Conservation (phyloP, 2,329 filamentous ascomycete genomes). For the Colletotrichum neosansevieriae region DNA sequence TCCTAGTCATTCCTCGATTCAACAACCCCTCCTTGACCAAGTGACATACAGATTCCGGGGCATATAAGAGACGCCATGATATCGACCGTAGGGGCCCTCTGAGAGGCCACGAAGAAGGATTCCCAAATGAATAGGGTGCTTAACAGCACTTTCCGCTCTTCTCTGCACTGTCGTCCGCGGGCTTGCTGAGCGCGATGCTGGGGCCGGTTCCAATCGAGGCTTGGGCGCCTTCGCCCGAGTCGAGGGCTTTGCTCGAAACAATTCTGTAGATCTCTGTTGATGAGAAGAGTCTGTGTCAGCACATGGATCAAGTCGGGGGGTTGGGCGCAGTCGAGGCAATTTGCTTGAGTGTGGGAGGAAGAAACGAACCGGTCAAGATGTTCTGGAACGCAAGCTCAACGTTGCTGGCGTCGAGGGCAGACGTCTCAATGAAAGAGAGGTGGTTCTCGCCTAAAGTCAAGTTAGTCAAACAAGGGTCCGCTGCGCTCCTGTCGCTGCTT, state of each 20-base stretch:
- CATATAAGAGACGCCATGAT: conserved; percentile 49
- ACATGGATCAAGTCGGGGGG: background rate
- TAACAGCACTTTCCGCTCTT: conserved; percentile 89
- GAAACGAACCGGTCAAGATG: conserved; percentile 88
- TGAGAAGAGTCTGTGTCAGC: conserved; percentile 22
- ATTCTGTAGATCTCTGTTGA: conserved; percentile 96
- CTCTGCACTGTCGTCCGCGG: conserved; percentile 78
- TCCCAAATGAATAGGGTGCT: conserved; percentile 44
- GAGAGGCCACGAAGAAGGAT: conserved; percentile 38
- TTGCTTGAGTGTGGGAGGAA: background rate
- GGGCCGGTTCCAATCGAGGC: conserved; percentile 83
- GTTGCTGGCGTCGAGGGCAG: conserved; percentile 97
- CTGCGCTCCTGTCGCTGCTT: conserved; percentile 24
- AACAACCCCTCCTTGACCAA: conserved; percentile 39
- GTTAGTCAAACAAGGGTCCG: conserved; percentile 24
- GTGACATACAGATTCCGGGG: conserved; percentile 45
- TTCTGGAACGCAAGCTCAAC: conserved; percentile 99
- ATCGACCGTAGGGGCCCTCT: conserved; percentile 42
- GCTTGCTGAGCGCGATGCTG: conserved; percentile 89
- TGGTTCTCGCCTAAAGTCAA: conserved; percentile 85
- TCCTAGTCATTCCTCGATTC: conserved; percentile 42
- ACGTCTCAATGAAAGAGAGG: conserved; percentile 99
- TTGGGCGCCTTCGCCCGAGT: conserved; percentile 85
- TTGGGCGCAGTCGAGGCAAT: conserved; percentile 25
- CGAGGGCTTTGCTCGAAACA: conserved; percentile 96